Conservation (phyloP, 495 filamentous ascomycete genomes). For the Neurospora sp. region DNA sequence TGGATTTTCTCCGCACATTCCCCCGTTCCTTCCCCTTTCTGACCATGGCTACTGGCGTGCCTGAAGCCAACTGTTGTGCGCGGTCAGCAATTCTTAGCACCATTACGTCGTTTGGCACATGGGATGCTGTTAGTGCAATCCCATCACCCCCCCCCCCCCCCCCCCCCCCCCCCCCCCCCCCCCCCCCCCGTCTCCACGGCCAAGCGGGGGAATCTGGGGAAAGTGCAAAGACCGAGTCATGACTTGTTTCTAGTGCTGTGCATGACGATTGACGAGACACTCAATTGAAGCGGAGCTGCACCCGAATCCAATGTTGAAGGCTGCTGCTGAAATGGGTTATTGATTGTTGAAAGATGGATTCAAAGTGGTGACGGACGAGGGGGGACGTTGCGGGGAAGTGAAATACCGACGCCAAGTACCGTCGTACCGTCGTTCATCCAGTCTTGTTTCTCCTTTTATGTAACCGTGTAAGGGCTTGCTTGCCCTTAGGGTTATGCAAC, state of each 20-base stretch:
- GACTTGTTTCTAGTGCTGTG: background rate
- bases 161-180: background rate
- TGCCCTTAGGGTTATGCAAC: background rate
- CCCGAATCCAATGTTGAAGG: background rate
- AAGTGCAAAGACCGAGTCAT: background rate
- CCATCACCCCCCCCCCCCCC: background rate
- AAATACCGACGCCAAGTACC: background rate
- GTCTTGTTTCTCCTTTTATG: background rate
- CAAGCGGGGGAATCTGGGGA: background rate
- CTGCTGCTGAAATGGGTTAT: background rate
- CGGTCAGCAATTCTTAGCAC: background rate
- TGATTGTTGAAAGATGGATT: background rate
- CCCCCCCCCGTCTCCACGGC: background rate
- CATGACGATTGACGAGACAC: background rate
- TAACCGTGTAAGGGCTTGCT: background rate
- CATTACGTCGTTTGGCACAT: background rate
- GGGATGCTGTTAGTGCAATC: background rate
- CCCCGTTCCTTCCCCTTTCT: background rate
- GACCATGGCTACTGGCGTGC: background rate
- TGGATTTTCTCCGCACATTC: background rate
- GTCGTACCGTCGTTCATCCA: background rate
- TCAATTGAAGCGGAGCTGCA: background rate
- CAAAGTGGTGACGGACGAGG: background rate
- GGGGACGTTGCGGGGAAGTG: background rate
- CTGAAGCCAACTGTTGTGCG: background rate